Base-by-base conservation (phyloP, 129 eudicot species). In the Flaveria bidentis region DNA sequence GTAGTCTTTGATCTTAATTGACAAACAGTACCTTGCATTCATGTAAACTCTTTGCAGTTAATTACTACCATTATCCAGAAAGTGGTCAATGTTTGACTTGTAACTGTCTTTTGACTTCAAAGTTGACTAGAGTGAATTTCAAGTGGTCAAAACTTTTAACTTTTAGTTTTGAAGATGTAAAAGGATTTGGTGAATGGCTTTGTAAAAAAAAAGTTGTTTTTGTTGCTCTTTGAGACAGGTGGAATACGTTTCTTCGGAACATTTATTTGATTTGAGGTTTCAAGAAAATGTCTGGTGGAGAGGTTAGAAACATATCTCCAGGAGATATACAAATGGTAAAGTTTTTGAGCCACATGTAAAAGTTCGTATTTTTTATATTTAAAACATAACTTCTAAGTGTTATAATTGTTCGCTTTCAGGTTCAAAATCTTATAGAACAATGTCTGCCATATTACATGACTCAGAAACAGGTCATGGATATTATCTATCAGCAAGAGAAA, bases 371-470 rank as follows among this genome's bases (percentile, higher is more conserved):
- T 30, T 63, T 28, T 9, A 15, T 63, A 2, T 30, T 28, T 30
- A n/a, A 28, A 63, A 63, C 33, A 36, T 63, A 33, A 63, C 7
- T 1, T 20, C 22, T 14, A 63, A 30, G 44, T 33, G 45, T 30
- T 28, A 13, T 16, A 28, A 63, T 15, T 14, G 23, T 63, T 30
- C 12, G 69, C 45, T 76, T 76, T 44, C 85, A 93, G 98, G 97
- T 91, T 72, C 87, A 93, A 87, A 90, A 88, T 83, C 92, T 90
- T 18, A 87, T 93, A 52, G 97, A 88, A 77, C 85, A 71, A 41
- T 93, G 98, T 73, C 92, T 93, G 42, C 87, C 79, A 62, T 85
- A 79, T 52, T 91, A 93, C 85, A 90, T 93, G 98, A 90, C 83
- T 82, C 88, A 77, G 72, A 86, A 86, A 78, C 96, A 93, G 75